A percentile compares a stretch with the other conserved stretches of the same genome.
These are phyloP conservation scores for Russula lepida DNA, from an alignment of 768 basidiomycete genomes.

Conservation along the genomic window DNA sequence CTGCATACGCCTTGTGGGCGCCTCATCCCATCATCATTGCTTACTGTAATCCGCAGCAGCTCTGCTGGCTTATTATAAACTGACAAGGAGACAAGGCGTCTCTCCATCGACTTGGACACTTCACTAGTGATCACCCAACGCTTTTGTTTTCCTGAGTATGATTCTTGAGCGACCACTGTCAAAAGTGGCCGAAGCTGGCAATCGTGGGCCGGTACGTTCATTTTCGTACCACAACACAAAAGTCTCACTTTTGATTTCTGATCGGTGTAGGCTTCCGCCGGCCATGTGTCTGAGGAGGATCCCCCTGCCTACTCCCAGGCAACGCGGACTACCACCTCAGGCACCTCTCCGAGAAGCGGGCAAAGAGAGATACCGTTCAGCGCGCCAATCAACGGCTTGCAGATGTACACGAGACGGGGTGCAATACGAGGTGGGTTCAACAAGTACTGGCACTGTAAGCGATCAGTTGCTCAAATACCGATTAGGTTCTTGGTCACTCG, in stretches of 20 bases:
- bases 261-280: background rate
- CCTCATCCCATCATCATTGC: background rate
- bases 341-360: background rate
- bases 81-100: background rate
- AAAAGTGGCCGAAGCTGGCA: background rate
- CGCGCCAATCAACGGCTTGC: constrained; percentile 10
- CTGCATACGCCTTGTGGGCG: background rate
- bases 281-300: background rate
- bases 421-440: constrained; percentile 11
- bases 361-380: background rate
- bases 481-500: constrained; percentile 16
- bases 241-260: background rate
- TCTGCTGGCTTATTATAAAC: background rate
- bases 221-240: background rate
- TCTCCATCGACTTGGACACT: background rate
- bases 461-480: background rate
- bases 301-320: constrained; percentile 5
- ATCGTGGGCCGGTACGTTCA: background rate
- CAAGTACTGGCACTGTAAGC: no score
- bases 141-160: background rate
- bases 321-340: background rate
- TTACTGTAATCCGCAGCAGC: background rate
- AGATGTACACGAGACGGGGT: constrained; percentile 1
- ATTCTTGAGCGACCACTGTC: background rate
- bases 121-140: background rate